A percentile compares a stretch with the other conserved stretches of the same genome.
Conservation (phyloP, 208 protist genomes). For the Trypanosoma avium region DNA sequence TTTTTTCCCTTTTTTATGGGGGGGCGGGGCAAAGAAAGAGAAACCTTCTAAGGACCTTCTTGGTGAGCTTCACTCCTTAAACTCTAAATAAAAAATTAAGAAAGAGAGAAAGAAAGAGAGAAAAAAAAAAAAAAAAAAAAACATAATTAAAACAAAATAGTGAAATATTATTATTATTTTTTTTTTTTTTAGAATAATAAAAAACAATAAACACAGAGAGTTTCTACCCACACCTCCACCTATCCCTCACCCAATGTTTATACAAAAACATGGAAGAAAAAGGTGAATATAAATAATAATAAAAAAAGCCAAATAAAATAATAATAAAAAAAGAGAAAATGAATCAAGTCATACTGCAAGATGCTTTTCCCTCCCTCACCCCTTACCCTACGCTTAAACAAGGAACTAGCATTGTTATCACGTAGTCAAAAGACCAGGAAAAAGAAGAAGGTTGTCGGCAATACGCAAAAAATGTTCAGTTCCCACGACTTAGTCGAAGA, state of each 20-base stretch:
- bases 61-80: too few relatives aligned
- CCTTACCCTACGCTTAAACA: not conserved
- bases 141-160: not conserved
- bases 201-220: too few relatives aligned
- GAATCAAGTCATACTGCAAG: constrained; percentile 12
- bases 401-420: too few relatives aligned
- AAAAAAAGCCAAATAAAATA: constrained; percentile 15
- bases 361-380: constrained; percentile 1
- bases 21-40: too few relatives aligned
- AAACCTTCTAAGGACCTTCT: too few relatives aligned
- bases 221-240: too few relatives aligned
- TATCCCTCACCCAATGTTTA: too few relatives aligned
- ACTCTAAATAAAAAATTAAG: constrained; percentile 19
- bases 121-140: constrained; percentile 12
- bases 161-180: not conserved
- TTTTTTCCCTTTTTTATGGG: constrained; percentile 3
- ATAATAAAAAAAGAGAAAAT: constrained; percentile 21
- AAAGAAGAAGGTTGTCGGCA: constrained; percentile 16
- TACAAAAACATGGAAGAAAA: too few relatives aligned
- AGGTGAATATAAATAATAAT: not conserved
- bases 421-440: too few relatives aligned
- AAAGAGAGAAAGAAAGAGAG: constrained; percentile 21
- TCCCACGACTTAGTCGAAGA: constrained; percentile 73
- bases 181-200: too few relatives aligned
- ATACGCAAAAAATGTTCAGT: not conserved